Conservation (phyloP, 257 asterid species). For the Gynochthodes officinalis region DNA sequence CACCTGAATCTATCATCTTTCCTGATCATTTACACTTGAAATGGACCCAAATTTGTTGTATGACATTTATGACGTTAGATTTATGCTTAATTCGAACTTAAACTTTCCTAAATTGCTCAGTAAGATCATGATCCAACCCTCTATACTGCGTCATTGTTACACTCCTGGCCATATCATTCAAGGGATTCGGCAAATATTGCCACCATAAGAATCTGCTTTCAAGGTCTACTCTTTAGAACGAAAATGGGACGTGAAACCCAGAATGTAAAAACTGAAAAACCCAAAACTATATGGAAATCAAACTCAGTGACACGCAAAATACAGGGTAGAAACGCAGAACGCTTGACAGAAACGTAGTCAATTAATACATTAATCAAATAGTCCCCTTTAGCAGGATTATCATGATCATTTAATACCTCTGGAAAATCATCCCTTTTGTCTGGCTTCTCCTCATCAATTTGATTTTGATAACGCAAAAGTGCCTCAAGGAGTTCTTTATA, state of each 20-base stretch:
- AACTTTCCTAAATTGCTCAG: background rate
- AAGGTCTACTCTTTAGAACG: background rate
- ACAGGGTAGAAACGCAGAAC: background rate
- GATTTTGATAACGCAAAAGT: slow-evolving; percentile 22
- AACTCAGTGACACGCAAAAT: no score
- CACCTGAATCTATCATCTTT: background rate
- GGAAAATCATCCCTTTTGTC: background rate
- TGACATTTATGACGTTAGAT: no score
- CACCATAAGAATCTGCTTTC: background rate
- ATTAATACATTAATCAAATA: slow-evolving; percentile 6
- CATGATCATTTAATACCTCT: slow-evolving; percentile 2
- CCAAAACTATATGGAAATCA: no score
- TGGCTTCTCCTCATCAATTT: background rate
- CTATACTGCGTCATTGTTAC: background rate
- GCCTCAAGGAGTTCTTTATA: slow-evolving; percentile 32
- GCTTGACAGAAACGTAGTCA: background rate
- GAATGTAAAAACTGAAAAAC: background rate
- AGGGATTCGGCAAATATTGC: background rate
- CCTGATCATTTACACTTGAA: background rate
- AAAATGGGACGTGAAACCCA: background rate
- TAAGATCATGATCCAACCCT: background rate
- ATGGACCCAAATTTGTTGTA: no score
- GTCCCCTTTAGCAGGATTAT: background rate
- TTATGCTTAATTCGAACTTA: no score
- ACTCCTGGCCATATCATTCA: background rate